These are phyloP conservation scores for Elongisporangium senticosum DNA, from an alignment of 352 stramenopile species.

Conservation along the genomic window DNA sequence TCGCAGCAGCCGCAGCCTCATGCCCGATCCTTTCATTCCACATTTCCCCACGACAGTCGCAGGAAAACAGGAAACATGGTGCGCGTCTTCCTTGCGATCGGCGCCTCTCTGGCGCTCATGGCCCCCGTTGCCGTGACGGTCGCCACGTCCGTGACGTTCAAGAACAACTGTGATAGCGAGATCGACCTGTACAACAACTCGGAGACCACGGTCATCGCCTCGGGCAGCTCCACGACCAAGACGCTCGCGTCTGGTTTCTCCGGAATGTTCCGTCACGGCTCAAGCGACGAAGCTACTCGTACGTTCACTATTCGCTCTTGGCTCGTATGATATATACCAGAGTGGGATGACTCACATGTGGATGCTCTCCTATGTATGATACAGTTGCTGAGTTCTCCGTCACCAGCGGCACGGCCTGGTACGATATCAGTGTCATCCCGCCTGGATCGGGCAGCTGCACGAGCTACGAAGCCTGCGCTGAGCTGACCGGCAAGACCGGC, in stretches of 20 bases:
- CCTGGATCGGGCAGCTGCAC: constrained; percentile 40
- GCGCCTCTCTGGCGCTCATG: constrained; percentile 20
- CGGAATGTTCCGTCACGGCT: constrained; percentile 61
- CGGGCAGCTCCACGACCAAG: constrained; percentile 25
- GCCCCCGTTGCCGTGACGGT: constrained; percentile 24
- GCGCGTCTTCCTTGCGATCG: constrained; percentile 36
- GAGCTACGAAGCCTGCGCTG: constrained; percentile 33
- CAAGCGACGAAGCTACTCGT: constrained; percentile 30
- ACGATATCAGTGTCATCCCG: constrained; percentile 53
- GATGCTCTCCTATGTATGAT: neutral
- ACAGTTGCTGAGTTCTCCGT: constrained; percentile 44
- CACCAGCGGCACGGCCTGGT: constrained; percentile 33
- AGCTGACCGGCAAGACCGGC: constrained; percentile 38
- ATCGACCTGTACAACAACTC: constrained; percentile 60
- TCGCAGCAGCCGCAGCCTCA: neutral
- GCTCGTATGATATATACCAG: neutral
- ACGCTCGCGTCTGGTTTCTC: constrained; percentile 33
- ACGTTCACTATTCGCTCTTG: constrained; percentile 21
- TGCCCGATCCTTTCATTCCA: neutral
- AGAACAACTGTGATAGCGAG: constrained; percentile 39
- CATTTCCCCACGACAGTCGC: neutral
- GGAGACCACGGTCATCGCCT: constrained; percentile 26
- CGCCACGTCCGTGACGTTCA: constrained; percentile 35
- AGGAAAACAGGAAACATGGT: constrained; percentile 19
- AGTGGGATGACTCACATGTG: neutral